Conservation (phyloP, 371 early-diverging fungal species). For the Syncephalis plumigaleata region DNA sequence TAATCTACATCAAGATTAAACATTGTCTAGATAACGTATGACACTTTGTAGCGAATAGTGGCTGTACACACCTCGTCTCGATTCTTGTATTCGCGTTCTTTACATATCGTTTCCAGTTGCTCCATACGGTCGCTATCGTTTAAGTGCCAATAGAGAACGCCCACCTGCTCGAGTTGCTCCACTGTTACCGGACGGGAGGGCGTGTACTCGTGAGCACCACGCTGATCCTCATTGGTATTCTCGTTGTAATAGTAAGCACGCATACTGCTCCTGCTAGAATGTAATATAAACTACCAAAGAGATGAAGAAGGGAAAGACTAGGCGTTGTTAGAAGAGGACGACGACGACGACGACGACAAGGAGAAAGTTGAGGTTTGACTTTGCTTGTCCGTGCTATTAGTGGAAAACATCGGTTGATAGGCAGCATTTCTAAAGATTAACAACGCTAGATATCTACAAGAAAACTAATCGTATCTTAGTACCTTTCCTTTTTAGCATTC, state of each 20-base stretch:
- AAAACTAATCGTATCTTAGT: no score
- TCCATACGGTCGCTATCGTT: constrained; percentile 33
- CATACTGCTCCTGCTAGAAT: constrained; percentile 21
- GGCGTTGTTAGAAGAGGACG: no score
- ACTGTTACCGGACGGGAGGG: constrained; percentile 32
- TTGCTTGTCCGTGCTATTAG: no score
- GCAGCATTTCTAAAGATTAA: no score
- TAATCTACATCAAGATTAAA: constrained; percentile 23
- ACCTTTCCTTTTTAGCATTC: no score
- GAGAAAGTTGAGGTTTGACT: no score
- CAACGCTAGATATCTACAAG: no score
- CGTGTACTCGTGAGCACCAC: constrained; percentile 51
- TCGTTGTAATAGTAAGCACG: constrained; percentile 54
- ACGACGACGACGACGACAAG: no score
- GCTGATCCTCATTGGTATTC: constrained; percentile 27
- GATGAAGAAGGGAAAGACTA: no score
- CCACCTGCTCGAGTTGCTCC: constrained; percentile 38
- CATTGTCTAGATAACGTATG: neutral
- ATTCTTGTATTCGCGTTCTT: constrained; percentile 71
- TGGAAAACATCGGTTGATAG: no score
- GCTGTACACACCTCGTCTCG: constrained; percentile 49
- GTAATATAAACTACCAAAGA: no score
- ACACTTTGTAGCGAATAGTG: neutral
- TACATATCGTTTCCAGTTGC: constrained; percentile 48
- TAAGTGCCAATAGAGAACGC: constrained; percentile 58